Conservation (phyloP, 2,329 filamentous ascomycete genomes). For the Pestalotiopsis sp. region DNA sequence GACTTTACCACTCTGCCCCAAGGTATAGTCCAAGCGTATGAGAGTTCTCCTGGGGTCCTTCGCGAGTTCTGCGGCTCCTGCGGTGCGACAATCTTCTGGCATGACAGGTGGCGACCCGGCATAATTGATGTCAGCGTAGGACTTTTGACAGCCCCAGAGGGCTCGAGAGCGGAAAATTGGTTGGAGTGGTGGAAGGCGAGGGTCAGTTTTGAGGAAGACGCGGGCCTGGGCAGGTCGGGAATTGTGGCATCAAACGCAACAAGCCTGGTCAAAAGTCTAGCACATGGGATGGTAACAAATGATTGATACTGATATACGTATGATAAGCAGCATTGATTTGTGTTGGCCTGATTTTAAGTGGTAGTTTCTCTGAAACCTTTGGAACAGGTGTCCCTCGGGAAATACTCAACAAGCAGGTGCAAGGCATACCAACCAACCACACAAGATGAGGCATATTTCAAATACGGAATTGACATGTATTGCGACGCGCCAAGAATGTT, state of each 20-base stretch:
- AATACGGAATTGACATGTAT: neutral
- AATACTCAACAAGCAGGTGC: too few relatives aligned
- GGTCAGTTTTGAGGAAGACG: slow-evolving; percentile 62
- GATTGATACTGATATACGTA: neutral
- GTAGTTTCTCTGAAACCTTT: too few relatives aligned
- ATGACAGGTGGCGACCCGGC: slow-evolving; percentile 50
- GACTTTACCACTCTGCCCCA: slow-evolving; percentile 36
- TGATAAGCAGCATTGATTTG: too few relatives aligned
- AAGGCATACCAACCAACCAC: neutral
- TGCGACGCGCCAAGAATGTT: neutral
- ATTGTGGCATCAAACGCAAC: slow-evolving; percentile 25
- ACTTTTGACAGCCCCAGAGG: slow-evolving; percentile 50
- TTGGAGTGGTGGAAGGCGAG: slow-evolving; percentile 62
- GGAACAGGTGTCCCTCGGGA: too few relatives aligned
- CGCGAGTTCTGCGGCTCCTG: slow-evolving; percentile 65
- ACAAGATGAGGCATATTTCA: too few relatives aligned
- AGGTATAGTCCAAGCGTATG: slow-evolving; percentile 52
- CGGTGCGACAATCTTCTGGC: slow-evolving; percentile 67
- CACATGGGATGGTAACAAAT: slow-evolving; percentile 17
- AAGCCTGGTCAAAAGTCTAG: slow-evolving; percentile 27
- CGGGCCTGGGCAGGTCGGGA: slow-evolving; percentile 31
- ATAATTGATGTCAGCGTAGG: slow-evolving; percentile 68
- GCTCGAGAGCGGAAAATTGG: slow-evolving; percentile 58
- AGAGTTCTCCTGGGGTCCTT: slow-evolving; percentile 53
- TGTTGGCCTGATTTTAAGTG: too few relatives aligned